phyloP scores from a whole-genome alignment of 192 early-diverging fungal genomes.

The Coemansia sp. region DNA sequence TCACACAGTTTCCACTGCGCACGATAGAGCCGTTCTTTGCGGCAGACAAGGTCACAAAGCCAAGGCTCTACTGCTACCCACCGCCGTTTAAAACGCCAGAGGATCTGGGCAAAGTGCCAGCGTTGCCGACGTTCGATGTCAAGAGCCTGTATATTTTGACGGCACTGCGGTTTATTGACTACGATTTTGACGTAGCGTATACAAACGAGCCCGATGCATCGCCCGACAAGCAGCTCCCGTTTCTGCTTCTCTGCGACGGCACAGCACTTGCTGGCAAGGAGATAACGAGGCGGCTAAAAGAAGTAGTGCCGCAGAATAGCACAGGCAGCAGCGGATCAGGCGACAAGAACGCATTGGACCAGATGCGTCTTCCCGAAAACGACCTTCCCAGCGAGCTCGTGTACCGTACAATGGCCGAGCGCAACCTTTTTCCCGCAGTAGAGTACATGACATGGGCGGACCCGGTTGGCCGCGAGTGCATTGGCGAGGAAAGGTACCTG shows the following conservation, averaged over 20 bases:
- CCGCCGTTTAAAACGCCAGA: background rate
- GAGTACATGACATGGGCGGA: slow-evolving; percentile 47
- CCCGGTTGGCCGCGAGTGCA: slow-evolving; percentile 16
- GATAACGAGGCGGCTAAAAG: slow-evolving; percentile 17
- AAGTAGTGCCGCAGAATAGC: background rate
- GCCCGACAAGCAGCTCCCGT: slow-evolving; percentile 38
- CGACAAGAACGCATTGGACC: background rate
- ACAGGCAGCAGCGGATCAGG: background rate
- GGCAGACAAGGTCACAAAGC: slow-evolving; percentile 9
- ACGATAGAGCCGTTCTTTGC: slow-evolving; percentile 32
- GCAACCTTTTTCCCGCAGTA: slow-evolving; percentile 25
- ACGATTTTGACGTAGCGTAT: slow-evolving; percentile 30
- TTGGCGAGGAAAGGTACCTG: slow-evolving; percentile 21
- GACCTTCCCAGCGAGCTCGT: slow-evolving; percentile 15
- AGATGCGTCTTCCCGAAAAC: slow-evolving; percentile 2
- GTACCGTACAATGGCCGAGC: slow-evolving; percentile 27
- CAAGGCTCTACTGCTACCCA: slow-evolving; percentile 31
- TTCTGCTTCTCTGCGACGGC: slow-evolving; percentile 32
- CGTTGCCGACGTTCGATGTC: slow-evolving; percentile 27
- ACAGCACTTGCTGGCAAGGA: slow-evolving; percentile 11
- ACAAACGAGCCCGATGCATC: slow-evolving; percentile 35
- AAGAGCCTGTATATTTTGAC: slow-evolving; percentile 28
- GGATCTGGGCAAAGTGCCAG: background rate
- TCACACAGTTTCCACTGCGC: slow-evolving; percentile 40
- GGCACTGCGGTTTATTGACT: slow-evolving; percentile 32